Evolutionary conservation across 805 yeast species (phyloP).

Genomic region (Metschnikowia kofuensis): DNA sequence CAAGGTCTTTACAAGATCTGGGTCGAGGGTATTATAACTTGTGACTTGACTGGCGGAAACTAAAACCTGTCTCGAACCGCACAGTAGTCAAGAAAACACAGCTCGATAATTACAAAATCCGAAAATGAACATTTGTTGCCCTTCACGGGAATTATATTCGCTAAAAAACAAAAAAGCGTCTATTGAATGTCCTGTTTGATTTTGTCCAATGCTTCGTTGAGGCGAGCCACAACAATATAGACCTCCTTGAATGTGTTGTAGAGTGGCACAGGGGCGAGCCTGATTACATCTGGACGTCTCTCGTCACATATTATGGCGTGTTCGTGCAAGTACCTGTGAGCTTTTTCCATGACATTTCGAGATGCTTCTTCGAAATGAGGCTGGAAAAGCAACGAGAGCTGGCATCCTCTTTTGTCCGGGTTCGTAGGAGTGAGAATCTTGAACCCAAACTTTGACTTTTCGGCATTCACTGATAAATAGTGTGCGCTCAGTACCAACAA

Average conservation of each 20-base stretch:
- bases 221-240: conserved; percentile 37
- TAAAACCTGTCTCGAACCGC: too few species aligned
- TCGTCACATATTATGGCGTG: conserved; percentile 82
- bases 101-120: neutral
- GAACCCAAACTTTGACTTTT: conserved; percentile 40
- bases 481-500: conserved; percentile 45
- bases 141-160: too few species aligned
- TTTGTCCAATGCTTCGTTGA: conserved; percentile 40
- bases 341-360: conserved; percentile 58
- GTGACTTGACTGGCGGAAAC: too few species aligned
- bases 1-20: too few species aligned
- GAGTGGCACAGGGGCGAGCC: conserved; percentile 84
- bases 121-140: too few species aligned
- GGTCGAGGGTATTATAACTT: too few species aligned
- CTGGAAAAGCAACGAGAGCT: conserved; percentile 68
- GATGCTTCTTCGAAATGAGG: conserved; percentile 34
- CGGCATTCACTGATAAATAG: conserved; percentile 35
- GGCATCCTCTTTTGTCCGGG: conserved; percentile 67
- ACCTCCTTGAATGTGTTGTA: conserved; percentile 77
- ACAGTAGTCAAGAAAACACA: too few species aligned
- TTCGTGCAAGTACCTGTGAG: conserved; percentile 48
- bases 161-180: neutral
- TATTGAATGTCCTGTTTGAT: neutral
- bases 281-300: conserved; percentile 83
- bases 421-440: conserved; percentile 71